Evolutionary conservation across 441 rosid species (phyloP).

Genomic region (Lepidium campestre): DNA sequence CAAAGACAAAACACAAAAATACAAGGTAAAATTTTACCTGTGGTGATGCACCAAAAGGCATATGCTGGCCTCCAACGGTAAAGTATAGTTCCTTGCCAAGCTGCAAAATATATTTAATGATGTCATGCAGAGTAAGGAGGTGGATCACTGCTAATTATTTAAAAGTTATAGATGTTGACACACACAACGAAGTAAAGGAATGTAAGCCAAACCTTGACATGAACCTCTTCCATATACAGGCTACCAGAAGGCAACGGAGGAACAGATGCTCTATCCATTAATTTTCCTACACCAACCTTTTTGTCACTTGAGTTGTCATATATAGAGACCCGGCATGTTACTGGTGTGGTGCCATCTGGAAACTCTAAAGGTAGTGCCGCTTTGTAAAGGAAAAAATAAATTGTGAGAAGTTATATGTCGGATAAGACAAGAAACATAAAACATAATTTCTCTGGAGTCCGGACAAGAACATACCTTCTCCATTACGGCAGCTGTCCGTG

Average conservation of each 20-base stretch:
- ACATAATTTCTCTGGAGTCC: background rate
- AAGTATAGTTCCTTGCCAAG: slow-evolving; percentile 86
- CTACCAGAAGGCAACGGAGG: slow-evolving; percentile 78
- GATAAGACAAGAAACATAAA: background rate
- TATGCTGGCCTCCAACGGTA: slow-evolving; percentile 80
- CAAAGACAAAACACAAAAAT: slow-evolving; percentile 6
- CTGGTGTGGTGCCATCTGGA: slow-evolving; percentile 97
- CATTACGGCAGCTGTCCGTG: slow-evolving; percentile 69
- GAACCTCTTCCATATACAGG: slow-evolving; percentile 95
- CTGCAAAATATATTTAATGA: slow-evolving; percentile 35
- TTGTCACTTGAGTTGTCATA: slow-evolving; percentile 80
- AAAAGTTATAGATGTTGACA: background rate
- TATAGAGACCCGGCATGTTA: slow-evolving; percentile 87
- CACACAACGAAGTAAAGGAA: background rate
- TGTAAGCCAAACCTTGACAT: slow-evolving; percentile 62
- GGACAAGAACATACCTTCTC: slow-evolving; percentile 55
- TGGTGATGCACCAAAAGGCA: slow-evolving; percentile 95
- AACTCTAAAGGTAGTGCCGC: slow-evolving; percentile 92
- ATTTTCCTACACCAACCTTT: slow-evolving; percentile 81
- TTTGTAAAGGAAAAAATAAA: slow-evolving; percentile 24
- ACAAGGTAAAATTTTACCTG: slow-evolving; percentile 49
- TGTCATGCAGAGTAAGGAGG: slow-evolving; percentile 19
- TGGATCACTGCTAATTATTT: background rate
- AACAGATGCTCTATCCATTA: slow-evolving; percentile 82
- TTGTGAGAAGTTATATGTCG: slow-evolving; percentile 3